Base-by-base conservation (phyloP, 2,329 filamentous ascomycete species). In the Teratosphaeria viscida region DNA sequence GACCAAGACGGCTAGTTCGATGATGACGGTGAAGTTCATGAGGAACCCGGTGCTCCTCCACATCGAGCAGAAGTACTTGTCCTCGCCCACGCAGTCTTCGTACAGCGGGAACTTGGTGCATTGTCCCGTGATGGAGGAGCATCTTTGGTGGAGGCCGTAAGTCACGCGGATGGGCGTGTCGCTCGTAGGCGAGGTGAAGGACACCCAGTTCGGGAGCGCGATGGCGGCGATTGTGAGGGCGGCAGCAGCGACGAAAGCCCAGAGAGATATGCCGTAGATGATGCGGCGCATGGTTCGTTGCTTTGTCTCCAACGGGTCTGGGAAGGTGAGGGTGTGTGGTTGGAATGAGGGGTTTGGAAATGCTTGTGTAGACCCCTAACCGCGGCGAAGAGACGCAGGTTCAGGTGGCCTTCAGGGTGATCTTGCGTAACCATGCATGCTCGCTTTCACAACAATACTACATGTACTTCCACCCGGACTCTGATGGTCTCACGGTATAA, bases 41-140 rank as follows among this genome's bases (percentile, higher is more conserved):
- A 96, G 76, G 75, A 96, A 97, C 27, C 89, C 91, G 39, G 90
- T 85, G 29, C 85, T 90, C 61, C 89, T 83, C 92, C 92, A 99
- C 81, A 95, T 88, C 67, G 85, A 88, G 79, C 94, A 97, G 76
- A 97, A 96, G 69, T 85, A 84, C 57, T 84, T 81, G 66, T 86
- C 82, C 57, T 84, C 82, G 66, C 80, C 81, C 59, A 78, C 76
- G 74, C 89, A 92, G 71, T 90, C 85, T 59, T 82, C 78, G 58
- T 81, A 76, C 64, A 81, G 79, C 3, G 90, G 90, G 73, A 91
- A 94, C 35, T 78, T 75, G 27, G 79, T 78, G 73, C 88, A 92
- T 63, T 72, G 72, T 56, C 83, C 79, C 53, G 82, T 82, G 60
- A 89, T 77, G 60, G 83, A 87, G 58, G 86, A 88, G 76, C 92